Conservation (phyloP, 352 stramenopile species). For the Blastocystis sp. region DNA sequence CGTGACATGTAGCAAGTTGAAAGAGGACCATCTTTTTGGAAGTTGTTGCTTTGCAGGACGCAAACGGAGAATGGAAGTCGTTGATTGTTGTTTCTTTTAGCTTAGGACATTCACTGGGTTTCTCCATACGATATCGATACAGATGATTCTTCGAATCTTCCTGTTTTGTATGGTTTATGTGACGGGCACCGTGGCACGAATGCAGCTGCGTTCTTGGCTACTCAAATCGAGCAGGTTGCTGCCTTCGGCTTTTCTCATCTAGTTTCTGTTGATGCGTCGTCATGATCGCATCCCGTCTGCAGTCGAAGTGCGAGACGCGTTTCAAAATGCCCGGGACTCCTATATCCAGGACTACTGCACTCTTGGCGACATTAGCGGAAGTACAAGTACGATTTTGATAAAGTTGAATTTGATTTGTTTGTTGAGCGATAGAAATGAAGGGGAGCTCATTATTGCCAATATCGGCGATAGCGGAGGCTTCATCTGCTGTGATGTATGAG, state of each 20-base stretch:
- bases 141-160: background rate
- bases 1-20: background rate
- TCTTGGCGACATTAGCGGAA: constrained; percentile 24
- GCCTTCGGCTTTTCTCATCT: background rate
- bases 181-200: constrained; percentile 28
- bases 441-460: constrained; percentile 27
- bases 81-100: background rate
- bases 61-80: constrained; percentile 41
- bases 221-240: background rate
- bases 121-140: constrained; percentile 13
- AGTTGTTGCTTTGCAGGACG: constrained; percentile 36
- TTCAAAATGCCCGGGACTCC: background rate
- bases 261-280: constrained; percentile 43
- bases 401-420: background rate
- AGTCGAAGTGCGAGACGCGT: background rate
- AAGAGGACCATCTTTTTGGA: constrained; percentile 29
- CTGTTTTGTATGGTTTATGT: constrained; percentile 19
- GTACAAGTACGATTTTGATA: constrained; percentile 43
- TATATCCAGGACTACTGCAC: constrained; percentile 16
- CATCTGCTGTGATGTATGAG: constrained; percentile 4
- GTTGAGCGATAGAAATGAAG: background rate
- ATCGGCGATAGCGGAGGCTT: constrained; percentile 32
- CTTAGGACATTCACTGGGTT: constrained; percentile 45
- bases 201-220: background rate
- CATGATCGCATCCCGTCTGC: background rate